Percentiles rank a stretch among this genome's conserved stretches.
phyloP scores from a whole-genome alignment of 441 rosid species.

The Erysimum cheiri region DNA sequence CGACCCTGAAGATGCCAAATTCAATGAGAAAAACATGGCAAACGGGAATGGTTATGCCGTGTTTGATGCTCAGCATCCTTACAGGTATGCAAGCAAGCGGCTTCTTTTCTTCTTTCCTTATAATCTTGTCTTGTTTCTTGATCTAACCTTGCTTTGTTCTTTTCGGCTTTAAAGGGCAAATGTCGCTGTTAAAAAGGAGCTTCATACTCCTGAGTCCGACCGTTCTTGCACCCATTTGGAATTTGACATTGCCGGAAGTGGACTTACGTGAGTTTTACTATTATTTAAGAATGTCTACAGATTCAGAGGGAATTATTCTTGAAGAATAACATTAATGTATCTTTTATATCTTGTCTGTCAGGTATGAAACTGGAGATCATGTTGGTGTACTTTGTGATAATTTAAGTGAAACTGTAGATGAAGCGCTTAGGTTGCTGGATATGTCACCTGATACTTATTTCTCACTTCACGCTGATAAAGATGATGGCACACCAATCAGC shows the following conservation, averaged over 20 bases:
- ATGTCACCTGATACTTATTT: conserved; percentile 88
- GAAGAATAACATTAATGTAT: conserved; percentile 5
- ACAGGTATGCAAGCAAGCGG: conserved; percentile 54
- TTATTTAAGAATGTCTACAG: not conserved
- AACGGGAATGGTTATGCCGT: conserved; percentile 79
- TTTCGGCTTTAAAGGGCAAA: conserved; percentile 59
- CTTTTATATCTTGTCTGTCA: conserved; percentile 45
- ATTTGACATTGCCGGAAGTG: conserved; percentile 89
- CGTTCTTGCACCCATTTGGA: conserved; percentile 99
- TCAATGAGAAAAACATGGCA: conserved; percentile 60
- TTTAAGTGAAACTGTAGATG: conserved; percentile 79
- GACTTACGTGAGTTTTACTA: conserved; percentile 69
- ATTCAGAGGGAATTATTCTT: not conserved
- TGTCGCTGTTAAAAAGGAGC: conserved; percentile 87
- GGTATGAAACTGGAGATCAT: conserved; percentile 99
- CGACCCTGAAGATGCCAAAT: conserved; percentile 60
- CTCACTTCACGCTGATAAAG: conserved; percentile 83
- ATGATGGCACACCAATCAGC: conserved; percentile 88
- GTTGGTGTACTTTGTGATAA: conserved; percentile 94
- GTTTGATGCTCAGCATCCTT: conserved; percentile 95
- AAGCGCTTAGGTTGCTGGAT: conserved; percentile 74
- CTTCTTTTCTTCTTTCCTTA: conserved; percentile 11
- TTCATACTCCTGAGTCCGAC: conserved; percentile 87
- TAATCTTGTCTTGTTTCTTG: conserved; percentile 6
- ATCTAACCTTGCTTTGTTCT: conserved; percentile 37